A percentile compares a stretch with the other conserved stretches of the same genome.
Conservation (phyloP, 73 alveolate genomes). For the Blepharisma stoltei region DNA sequence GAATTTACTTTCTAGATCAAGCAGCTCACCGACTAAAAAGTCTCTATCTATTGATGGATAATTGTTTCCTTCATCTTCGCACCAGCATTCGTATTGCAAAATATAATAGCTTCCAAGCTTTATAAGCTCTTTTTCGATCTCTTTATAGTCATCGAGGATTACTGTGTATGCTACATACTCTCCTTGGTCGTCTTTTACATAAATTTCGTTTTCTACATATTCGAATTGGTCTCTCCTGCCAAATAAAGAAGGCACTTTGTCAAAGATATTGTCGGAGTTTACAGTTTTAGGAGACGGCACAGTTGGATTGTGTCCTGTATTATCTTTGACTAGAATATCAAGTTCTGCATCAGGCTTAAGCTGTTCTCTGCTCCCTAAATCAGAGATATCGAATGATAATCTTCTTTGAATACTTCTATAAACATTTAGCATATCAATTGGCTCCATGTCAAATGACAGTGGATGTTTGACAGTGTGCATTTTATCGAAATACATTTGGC, state of each 20-base stretch:
- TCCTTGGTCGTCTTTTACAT: constrained; percentile 81
- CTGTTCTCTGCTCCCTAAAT: constrained; percentile 53
- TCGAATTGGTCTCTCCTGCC: constrained; percentile 19
- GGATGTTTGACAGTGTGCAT: too few relatives aligned
- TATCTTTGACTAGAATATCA: background rate
- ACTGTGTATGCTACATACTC: constrained; percentile 74
- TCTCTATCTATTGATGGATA: constrained; percentile 80
- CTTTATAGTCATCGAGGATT: constrained; percentile 70
- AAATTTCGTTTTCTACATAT: background rate
- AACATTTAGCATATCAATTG: constrained; percentile 32
- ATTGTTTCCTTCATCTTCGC: constrained; percentile 62
- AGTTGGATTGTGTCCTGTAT: constrained; percentile 1
- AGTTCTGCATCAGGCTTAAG: constrained; percentile 22
- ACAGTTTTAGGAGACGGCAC: background rate
- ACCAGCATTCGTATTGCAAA: constrained; percentile 72
- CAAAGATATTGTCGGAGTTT: background rate
- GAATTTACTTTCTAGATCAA: constrained; percentile 67
- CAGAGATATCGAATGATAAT: constrained; percentile 41
- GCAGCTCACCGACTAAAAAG: constrained; percentile 66
- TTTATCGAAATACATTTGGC: too few relatives aligned
- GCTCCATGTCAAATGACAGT: too few relatives aligned
- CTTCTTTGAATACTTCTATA: constrained; percentile 49
- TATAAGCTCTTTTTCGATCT: constrained; percentile 74
- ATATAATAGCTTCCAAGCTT: constrained; percentile 80
- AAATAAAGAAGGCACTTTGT: background rate